Base-by-base conservation (phyloP, 2,329 filamentous ascomycete genomes). In the Cyphellophora attinorum region DNA sequence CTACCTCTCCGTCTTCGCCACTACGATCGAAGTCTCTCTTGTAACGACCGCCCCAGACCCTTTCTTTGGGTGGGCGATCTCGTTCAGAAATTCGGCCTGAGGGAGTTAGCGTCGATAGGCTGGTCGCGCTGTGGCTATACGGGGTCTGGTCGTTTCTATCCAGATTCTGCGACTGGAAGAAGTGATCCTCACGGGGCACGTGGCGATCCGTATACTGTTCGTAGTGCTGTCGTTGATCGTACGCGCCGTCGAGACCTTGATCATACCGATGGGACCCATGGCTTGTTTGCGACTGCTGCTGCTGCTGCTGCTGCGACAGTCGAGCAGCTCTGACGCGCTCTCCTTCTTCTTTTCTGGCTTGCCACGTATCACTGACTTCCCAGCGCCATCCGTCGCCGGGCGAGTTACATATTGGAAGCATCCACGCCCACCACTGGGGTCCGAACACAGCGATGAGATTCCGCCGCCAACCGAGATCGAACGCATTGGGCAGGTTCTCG, bases 321-420 rank as follows among this genome's bases (percentile, higher is more conserved):
- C 21, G 8, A 8, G 8, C 21, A n/a, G 21, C 21, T 25, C 21
- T 8, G 8, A 8, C n/a, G 8, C n/a, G 21, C 8, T 25, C 21
- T 25, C 8, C n/a, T n/a, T 25, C 21, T 8, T 8, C n/a, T n/a
- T n/a, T 25, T 25, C n/a, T 25, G 8, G 8, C 8, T 8, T n/a
- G 21, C 82, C 91, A 98, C 46, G 74, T 76, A 1, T 74, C 70
- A 51, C 78, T 93, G 1, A 88, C 74, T 51, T 95, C 86, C 91
- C 91, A 98, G 29, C 69, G 71, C 89, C 89, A 98, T 14, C 91
- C 91, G 56, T 98, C 85, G 19, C 89, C 89, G 0, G 76, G 83
- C 2, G 86, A 93, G 52, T 82, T 96, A 57, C 74, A 76, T 29
- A 96, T 64, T 0, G 91, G 91, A 2, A 96, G 41, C 17, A 69